Percentiles rank a stretch among this genome's conserved stretches.
These are phyloP conservation scores for Suhomyces sp. DNA, from an alignment of 805 yeast species.

Conservation along the genomic window DNA sequence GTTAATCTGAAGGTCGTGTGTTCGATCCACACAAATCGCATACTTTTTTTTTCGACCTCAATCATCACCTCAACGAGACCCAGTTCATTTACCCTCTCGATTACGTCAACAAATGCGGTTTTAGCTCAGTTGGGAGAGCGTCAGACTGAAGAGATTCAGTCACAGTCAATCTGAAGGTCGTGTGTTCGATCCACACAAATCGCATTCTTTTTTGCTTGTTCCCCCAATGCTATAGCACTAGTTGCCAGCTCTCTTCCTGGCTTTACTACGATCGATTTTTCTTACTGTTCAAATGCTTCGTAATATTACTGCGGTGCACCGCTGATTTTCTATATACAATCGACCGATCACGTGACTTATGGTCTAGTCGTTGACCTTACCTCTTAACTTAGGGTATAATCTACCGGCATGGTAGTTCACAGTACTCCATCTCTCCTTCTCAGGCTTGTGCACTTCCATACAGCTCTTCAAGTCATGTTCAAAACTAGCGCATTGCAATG, in stretches of 20 bases:
- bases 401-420: conserved; percentile 57
- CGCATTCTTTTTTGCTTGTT: conserved; percentile 16
- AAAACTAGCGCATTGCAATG: conserved; percentile 58
- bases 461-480: conserved; percentile 73
- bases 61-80: not conserved
- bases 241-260: not conserved
- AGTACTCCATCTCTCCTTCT: conserved; percentile 42
- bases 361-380: conserved; percentile 34
- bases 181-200: conserved; percentile 43
- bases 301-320: not conserved
- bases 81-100: not conserved
- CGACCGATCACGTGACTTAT: not conserved
- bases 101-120: conserved; percentile 20
- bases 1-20: conserved; percentile 80
- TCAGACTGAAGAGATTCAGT: conserved; percentile 31
- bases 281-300: not conserved
- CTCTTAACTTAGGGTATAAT: conserved; percentile 53
- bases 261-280: not conserved
- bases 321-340: not conserved
- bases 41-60: conserved; percentile 12
- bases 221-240: not conserved
- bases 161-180: conserved; percentile 64
- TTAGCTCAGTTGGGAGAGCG: conserved; percentile 42
- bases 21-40: conserved; percentile 81
- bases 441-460: conserved; percentile 50